These are phyloP conservation scores for Cardiospermum halicacabum DNA, from an alignment of 345 rosid genomes.

Conservation along the genomic window DNA sequence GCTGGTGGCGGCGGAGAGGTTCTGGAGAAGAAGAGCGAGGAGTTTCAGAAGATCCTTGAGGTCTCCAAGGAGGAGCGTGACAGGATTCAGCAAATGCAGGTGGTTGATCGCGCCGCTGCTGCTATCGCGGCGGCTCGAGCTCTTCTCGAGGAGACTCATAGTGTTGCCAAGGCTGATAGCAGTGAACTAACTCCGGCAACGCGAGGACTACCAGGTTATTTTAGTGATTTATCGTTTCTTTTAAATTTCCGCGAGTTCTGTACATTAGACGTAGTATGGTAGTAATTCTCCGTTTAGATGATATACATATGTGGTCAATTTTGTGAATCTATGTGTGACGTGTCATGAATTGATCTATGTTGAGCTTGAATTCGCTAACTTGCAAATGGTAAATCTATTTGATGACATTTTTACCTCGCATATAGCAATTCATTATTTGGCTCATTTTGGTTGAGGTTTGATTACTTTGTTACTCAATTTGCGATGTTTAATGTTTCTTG, in stretches of 20 bases:
- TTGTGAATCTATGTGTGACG: not conserved
- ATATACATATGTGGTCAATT: not conserved
- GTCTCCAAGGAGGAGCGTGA: slow-evolving; percentile 73
- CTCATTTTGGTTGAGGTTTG: not conserved
- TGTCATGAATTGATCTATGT: not conserved
- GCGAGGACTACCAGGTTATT: slow-evolving; percentile 21
- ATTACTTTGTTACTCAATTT: not conserved
- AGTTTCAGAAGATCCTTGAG: slow-evolving; percentile 64
- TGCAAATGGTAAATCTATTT: not conserved
- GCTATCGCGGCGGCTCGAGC: slow-evolving; percentile 78
- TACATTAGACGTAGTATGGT: not conserved
- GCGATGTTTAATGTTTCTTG: not conserved
- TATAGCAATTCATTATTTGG: not conserved
- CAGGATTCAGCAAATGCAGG: slow-evolving; percentile 74
- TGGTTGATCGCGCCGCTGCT: slow-evolving; percentile 79
- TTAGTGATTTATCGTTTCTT: not conserved
- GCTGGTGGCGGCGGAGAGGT: slow-evolving; percentile 16
- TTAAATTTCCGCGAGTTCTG: not conserved
- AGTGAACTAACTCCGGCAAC: slow-evolving; percentile 5
- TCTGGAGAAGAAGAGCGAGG: slow-evolving; percentile 67
- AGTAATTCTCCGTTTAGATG: not conserved
- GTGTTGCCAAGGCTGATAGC: not conserved
- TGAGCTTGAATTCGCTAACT: not conserved
- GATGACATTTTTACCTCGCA: not conserved
- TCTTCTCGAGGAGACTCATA: slow-evolving; percentile 36